Conservation (phyloP, 192 early-diverging fungal genomes). For the Coemansia sp. region DNA sequence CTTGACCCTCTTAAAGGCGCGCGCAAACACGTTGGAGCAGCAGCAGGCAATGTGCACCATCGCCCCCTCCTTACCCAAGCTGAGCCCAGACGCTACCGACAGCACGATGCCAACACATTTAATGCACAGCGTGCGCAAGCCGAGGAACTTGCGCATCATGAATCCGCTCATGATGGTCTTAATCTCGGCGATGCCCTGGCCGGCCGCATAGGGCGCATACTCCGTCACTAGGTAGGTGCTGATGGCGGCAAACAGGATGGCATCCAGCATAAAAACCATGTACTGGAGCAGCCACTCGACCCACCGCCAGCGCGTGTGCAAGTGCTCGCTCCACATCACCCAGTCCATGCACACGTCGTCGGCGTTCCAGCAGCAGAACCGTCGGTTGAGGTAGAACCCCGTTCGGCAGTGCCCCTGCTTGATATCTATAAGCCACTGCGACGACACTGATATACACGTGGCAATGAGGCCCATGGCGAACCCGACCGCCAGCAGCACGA, state of each 20-base stretch:
- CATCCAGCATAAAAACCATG: conserved; percentile 33
- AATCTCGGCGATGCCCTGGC: conserved; percentile 81
- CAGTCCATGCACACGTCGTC: conserved; percentile 65
- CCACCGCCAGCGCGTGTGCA: conserved; percentile 47
- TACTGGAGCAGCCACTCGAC: conserved; percentile 53
- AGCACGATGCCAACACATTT: conserved; percentile 90
- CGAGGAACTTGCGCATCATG: conserved; percentile 73
- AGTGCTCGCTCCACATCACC: conserved; percentile 61
- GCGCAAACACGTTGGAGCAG: conserved; percentile 85
- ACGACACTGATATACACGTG: conserved; percentile 42
- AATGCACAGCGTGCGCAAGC: conserved; percentile 69
- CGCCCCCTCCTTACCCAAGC: conserved; percentile 95
- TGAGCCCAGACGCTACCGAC: conserved; percentile 87
- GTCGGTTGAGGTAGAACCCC: conserved; percentile 76
- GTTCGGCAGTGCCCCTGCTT: conserved; percentile 83
- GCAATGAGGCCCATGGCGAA: conserved; percentile 47
- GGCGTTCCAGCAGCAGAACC: conserved; percentile 85
- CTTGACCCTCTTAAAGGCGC: conserved; percentile 78
- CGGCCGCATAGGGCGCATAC: conserved; percentile 81
- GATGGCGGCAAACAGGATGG: conserved; percentile 66
- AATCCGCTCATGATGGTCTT: conserved; percentile 82
- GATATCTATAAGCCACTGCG: conserved; percentile 84
- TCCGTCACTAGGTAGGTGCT: conserved; percentile 77
- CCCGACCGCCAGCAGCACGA: conserved; percentile 44
- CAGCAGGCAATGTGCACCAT: conserved; percentile 96